These are phyloP conservation scores for Stagonosporopsis rhizophila DNA, from an alignment of 2,329 filamentous ascomycete species.

Conservation along the genomic window DNA sequence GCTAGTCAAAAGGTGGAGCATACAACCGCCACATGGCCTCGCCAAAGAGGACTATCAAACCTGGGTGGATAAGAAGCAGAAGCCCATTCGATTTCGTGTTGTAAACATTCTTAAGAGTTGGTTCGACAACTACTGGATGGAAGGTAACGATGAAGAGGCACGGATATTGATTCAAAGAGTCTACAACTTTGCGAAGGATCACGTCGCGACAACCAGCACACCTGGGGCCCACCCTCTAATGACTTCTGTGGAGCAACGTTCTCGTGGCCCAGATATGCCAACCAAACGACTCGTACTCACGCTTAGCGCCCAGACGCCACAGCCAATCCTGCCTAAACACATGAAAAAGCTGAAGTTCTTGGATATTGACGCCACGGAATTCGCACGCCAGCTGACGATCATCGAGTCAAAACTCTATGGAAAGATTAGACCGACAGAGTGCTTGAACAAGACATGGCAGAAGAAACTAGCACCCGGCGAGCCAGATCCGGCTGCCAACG, in stretches of 20 bases:
- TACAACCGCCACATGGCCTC: constrained; percentile 87
- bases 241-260: constrained; percentile 84
- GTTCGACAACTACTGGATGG: constrained; percentile 99
- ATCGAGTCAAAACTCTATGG: constrained; percentile 94
- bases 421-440: constrained; percentile 95
- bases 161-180: constrained; percentile 87
- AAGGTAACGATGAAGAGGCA: constrained; percentile 83
- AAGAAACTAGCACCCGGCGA: constrained; percentile 87
- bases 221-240: constrained; percentile 86
- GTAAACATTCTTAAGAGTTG: constrained; percentile 98
- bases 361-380: constrained; percentile 94
- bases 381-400: constrained; percentile 96
- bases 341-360: constrained; percentile 99
- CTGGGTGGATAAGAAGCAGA: constrained; percentile 95
- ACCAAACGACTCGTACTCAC: constrained; percentile 88
- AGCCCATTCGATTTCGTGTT: constrained; percentile 91
- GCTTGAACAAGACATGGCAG: constrained; percentile 98
- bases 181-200: constrained; percentile 88
- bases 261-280: constrained; percentile 85
- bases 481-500: constrained; percentile 86
- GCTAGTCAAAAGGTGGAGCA: constrained; percentile 87
- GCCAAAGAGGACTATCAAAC: constrained; percentile 76
- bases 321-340: constrained; percentile 95
- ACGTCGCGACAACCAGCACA: constrained; percentile 90
- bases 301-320: constrained; percentile 78